Conservation (phyloP, 768 basidiomycete genomes). For the Kwoniella europaea region DNA sequence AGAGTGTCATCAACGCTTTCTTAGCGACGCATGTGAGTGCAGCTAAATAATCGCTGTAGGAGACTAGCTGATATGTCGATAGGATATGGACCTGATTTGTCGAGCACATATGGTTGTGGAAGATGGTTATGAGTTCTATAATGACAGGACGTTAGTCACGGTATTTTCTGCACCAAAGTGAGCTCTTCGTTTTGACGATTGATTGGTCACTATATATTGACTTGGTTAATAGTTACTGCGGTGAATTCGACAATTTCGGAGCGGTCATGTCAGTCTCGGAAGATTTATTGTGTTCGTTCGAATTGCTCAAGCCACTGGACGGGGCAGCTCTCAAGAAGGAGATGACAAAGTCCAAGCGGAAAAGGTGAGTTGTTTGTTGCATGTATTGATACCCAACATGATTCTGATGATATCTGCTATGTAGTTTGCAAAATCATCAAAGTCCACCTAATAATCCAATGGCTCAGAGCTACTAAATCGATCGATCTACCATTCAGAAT, state of each 20-base stretch:
- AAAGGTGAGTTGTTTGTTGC: conserved; percentile 68
- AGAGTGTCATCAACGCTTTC: conserved; percentile 95
- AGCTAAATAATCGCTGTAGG: background rate
- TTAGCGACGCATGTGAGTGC: conserved; percentile 62
- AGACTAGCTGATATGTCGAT: conserved; percentile 46
- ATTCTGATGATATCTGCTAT: background rate
- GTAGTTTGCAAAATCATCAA: conserved; percentile 58
- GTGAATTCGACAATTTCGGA: conserved; percentile 57
- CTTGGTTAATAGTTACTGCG: conserved; percentile 56
- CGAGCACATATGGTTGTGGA: conserved; percentile 99
- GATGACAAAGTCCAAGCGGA: conserved; percentile 98
- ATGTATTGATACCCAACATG: background rate
- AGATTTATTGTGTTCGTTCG: conserved; percentile 95
- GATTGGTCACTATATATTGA: background rate
- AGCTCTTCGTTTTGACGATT: conserved; percentile 54
- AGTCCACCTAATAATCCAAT: conserved; percentile 58
- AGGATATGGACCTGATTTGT: conserved; percentile 98
- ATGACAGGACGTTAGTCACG: conserved; percentile 95
- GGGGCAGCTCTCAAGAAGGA: conserved; percentile 93
- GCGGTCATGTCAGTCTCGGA: conserved; percentile 81
- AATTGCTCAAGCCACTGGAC: conserved; percentile 92
- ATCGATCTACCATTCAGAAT: background rate
- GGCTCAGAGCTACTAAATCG: conserved; percentile 49
- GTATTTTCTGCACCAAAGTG: conserved; percentile 99
- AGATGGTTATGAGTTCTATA: conserved; percentile 97